Percentiles rank a stretch among this genome's conserved stretches.
These are phyloP conservation scores for Aspergillus bridgeri DNA, from an alignment of 495 filamentous ascomycete genomes.

Conservation along the genomic window DNA sequence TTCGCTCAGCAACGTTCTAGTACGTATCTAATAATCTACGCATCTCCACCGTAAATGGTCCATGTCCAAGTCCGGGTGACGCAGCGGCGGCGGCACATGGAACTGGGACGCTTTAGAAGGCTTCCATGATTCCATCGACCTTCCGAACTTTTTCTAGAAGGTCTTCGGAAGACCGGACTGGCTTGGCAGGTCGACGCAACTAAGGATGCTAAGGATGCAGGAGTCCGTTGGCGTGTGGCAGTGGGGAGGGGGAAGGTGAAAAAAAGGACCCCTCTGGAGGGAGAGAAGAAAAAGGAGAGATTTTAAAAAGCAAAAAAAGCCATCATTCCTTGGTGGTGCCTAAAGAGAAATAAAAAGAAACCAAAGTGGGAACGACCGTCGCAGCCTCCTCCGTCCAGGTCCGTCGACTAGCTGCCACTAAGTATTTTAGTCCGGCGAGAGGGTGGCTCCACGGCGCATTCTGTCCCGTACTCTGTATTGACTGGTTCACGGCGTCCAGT, in stretches of 20 bases:
- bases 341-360: not conserved
- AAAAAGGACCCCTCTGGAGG: slow-evolving; percentile 11
- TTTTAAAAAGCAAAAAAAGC: slow-evolving; percentile 6
- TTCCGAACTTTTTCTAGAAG: slow-evolving; percentile 42
- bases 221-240: slow-evolving; percentile 27
- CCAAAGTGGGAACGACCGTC: slow-evolving; percentile 7
- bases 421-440: not conserved
- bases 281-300: slow-evolving; percentile 3
- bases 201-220: slow-evolving; percentile 4
- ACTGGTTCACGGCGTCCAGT: not conserved
- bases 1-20: not conserved
- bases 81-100: slow-evolving; percentile 15
- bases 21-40: not conserved
- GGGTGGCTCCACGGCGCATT: slow-evolving; percentile 9
- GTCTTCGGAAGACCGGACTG: slow-evolving; percentile 26
- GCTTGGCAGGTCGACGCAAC: slow-evolving; percentile 25
- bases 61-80: slow-evolving; percentile 6
- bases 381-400: slow-evolving; percentile 17
- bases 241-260: slow-evolving; percentile 12
- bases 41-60: slow-evolving; percentile 1
- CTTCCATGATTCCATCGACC: slow-evolving; percentile 28
- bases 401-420: slow-evolving; percentile 20
- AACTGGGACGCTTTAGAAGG: slow-evolving; percentile 14
- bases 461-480: not conserved
- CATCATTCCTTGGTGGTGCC: slow-evolving; percentile 1